Conservation (phyloP, 352 stramenopile species). For the Phytophthora chlamydospora region DNA sequence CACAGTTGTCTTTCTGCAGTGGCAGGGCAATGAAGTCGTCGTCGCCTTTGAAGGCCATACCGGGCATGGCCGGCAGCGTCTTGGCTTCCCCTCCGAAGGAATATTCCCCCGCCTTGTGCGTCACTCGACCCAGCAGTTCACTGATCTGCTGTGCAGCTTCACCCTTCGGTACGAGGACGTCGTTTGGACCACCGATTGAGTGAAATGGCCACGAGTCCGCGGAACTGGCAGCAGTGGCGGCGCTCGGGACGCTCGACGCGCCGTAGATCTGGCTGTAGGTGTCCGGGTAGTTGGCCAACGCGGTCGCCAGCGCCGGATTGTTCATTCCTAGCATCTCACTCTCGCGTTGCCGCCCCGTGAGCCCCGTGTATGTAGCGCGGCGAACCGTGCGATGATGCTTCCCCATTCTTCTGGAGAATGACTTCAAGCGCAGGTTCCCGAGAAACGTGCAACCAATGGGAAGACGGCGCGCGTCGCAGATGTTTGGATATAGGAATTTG, state of each 20-base stretch:
- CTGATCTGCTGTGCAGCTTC: constrained; percentile 16
- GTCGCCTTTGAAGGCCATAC: not conserved
- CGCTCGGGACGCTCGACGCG: too few species aligned
- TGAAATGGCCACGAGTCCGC: constrained; percentile 15
- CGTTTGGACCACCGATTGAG: constrained; percentile 15
- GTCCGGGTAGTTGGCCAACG: not conserved
- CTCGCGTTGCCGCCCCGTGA: not conserved
- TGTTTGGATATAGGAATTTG: too few species aligned
- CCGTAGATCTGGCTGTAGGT: not conserved
- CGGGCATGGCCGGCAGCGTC: constrained; percentile 7
- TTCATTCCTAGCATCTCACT: not conserved
- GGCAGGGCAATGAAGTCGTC: constrained; percentile 16
- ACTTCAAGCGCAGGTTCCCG: too few species aligned
- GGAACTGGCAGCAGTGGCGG: not conserved
- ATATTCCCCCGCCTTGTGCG: constrained; percentile 7
- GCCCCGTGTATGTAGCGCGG: too few species aligned
- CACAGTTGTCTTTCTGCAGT: constrained; percentile 9
- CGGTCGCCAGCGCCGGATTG: not conserved
- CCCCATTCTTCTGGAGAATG: too few species aligned
- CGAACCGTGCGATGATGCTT: too few species aligned
- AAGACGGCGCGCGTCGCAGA: too few species aligned
- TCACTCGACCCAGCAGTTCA: constrained; percentile 16
- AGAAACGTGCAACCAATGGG: too few species aligned
- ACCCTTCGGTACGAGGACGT: constrained; percentile 19
- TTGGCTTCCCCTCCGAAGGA: constrained; percentile 13